Evolutionary conservation across 2,329 filamentous ascomycete genomes (phyloP).

Genomic region (Trichoderma aggressivum): DNA sequence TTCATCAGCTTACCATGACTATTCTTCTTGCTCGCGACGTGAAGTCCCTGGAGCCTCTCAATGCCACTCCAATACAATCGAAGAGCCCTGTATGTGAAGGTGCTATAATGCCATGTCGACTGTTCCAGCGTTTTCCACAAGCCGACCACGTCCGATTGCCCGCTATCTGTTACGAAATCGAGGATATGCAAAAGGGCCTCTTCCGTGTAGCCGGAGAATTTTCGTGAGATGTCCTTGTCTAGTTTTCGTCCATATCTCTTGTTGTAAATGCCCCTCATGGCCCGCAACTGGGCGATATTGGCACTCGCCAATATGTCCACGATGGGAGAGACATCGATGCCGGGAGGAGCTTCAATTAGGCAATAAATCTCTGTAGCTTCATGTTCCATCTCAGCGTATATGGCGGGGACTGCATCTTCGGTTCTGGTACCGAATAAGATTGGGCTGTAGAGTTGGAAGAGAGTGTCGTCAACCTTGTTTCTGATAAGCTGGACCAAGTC

Average conservation of each 20-base stretch:
- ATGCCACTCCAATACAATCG: constrained; percentile 28
- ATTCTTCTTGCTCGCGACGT: constrained; percentile 23
- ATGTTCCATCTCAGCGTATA: constrained; percentile 31
- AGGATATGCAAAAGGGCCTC: constrained; percentile 32
- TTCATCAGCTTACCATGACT: neutral
- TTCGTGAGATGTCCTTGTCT: constrained; percentile 11
- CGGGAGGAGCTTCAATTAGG: constrained; percentile 32
- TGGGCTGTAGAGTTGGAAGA: constrained; percentile 35
- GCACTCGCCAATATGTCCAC: constrained; percentile 32
- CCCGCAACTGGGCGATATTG: constrained; percentile 33
- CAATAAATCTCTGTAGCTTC: constrained; percentile 34
- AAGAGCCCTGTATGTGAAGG: neutral
- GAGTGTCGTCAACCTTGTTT: constrained; percentile 30
- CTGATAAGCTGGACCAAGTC: constrained; percentile 33
- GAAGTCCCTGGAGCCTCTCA: constrained; percentile 27
- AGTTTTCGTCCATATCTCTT: constrained; percentile 28
- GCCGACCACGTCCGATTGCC: constrained; percentile 26
- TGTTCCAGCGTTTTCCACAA: constrained; percentile 28
- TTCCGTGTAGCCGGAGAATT: constrained; percentile 31
- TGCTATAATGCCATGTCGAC: constrained; percentile 21
- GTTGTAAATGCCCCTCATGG: constrained; percentile 30
- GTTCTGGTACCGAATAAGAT: constrained; percentile 28
- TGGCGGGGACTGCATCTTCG: constrained; percentile 29
- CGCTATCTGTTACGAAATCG: constrained; percentile 19
- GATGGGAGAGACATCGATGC: constrained; percentile 29